Evolutionary conservation across 2,329 filamentous ascomycete species (phyloP).

Genomic region (Zymoseptoria passerinii): DNA sequence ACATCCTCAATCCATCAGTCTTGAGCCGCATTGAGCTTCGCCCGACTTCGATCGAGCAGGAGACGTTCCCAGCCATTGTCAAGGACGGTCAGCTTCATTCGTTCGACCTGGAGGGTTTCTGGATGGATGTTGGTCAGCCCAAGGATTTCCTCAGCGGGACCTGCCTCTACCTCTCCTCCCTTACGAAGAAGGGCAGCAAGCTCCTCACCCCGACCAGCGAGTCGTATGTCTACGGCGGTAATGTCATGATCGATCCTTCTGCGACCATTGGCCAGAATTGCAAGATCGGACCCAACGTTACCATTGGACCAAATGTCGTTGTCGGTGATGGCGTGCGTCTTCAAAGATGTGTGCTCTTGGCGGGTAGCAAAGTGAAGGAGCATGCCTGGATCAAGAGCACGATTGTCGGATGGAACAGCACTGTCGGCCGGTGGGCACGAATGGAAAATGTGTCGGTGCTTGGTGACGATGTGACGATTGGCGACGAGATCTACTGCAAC

Average conservation of each 20-base stretch:
- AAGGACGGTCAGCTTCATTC: slow-evolving; percentile 86
- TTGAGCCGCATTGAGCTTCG: slow-evolving; percentile 88
- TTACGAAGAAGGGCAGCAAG: slow-evolving; percentile 84
- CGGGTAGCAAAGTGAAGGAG: slow-evolving; percentile 91
- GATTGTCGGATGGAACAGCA: slow-evolving; percentile 97
- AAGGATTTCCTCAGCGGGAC: slow-evolving; percentile 97
- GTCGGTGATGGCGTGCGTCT: slow-evolving; percentile 90
- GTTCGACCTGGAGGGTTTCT: slow-evolving; percentile 94
- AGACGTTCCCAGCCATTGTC: slow-evolving; percentile 93
- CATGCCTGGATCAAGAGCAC: slow-evolving; percentile 98
- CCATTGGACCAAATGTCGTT: slow-evolving; percentile 85
- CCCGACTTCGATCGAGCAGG: slow-evolving; percentile 95
- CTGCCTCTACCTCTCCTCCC: slow-evolving; percentile 87
- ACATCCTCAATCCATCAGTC: slow-evolving; percentile 90
- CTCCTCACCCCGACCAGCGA: slow-evolving; percentile 62
- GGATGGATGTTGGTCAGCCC: slow-evolving; percentile 98
- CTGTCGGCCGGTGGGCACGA: slow-evolving; percentile 88
- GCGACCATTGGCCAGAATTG: slow-evolving; percentile 98
- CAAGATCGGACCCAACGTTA: slow-evolving; percentile 94
- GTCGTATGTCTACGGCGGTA: slow-evolving; percentile 81
- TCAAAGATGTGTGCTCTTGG: slow-evolving; percentile 83
- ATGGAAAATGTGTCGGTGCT: slow-evolving; percentile 97
- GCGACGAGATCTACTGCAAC: slow-evolving; percentile 97
- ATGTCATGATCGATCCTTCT: slow-evolving; percentile 87
- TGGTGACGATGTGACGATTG: slow-evolving; percentile 94